Base-by-base conservation (phyloP, 352 stramenopile species). In the Phytopythium kandeliae region DNA sequence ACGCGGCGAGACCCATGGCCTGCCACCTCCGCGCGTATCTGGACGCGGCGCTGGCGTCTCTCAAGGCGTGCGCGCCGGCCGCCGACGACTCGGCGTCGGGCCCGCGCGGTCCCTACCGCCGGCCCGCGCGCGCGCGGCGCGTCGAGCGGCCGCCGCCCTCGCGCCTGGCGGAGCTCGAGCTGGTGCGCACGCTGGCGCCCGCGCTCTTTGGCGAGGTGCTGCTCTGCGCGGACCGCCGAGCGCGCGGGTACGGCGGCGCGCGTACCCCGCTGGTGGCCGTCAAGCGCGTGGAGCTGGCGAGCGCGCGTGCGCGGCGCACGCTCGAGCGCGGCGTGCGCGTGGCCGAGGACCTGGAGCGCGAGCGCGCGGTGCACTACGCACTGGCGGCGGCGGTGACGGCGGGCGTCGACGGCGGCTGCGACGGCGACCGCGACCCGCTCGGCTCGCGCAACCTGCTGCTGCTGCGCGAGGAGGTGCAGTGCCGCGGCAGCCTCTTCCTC, bases 181-280 rank as follows among this genome's bases (percentile, higher is more conserved):
- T 72, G 33, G 40, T 77, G 26, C 38, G 58, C 40, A 69, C 64
- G 4, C 59, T 86, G 44, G 71, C 69, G 19, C 69, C 74, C 2
- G 74, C 74, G 33, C 62, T 86, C 11, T 86, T 78, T 49, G 74
- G 74, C 33, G 67, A 86, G 48, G 73, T 86, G 50, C 45, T 78
- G 22, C 55, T 86, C 41, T 83, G 70, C 49, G 56, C 55, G 11
- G 74, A 86, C 56, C 46, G 46, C 47, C 31, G 60, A 46, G 38
- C 3, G 2, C 3, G n/a, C 4, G 31, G 31, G 31, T 15, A 10
- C 7, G 31, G 10, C 16, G 67, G 56, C 15, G 55, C 65, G n/a
- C n/a, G n/a, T n/a, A n/a, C n/a, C n/a, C 16, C 60, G 75, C 51
- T 78, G 43, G 40, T 80, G 31, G 74, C 73, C 11, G 70, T 82